These are phyloP conservation scores for Exophiala spinifera DNA, from an alignment of 2,329 filamentous ascomycete genomes.

Conservation along the genomic window DNA sequence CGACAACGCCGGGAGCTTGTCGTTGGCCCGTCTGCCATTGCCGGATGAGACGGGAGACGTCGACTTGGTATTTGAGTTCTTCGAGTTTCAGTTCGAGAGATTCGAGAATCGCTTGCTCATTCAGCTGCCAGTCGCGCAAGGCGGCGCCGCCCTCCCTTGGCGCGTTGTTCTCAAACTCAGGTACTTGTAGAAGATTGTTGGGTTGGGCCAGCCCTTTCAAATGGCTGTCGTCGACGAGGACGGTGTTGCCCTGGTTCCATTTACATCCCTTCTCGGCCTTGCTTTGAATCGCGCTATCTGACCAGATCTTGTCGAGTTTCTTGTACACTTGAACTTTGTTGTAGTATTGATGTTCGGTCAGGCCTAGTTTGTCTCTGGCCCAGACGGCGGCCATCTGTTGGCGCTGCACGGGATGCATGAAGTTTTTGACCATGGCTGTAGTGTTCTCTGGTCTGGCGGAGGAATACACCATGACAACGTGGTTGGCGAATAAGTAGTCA, in stretches of 20 bases:
- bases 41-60: slow-evolving; percentile 45
- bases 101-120: slow-evolving; percentile 43
- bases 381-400: slow-evolving; percentile 65
- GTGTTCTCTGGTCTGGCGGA: slow-evolving; percentile 77
- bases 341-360: slow-evolving; percentile 63
- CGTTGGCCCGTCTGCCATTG: slow-evolving; percentile 33
- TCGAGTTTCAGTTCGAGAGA: slow-evolving; percentile 55
- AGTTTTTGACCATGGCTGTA: slow-evolving; percentile 58
- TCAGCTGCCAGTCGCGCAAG: slow-evolving; percentile 42
- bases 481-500: slow-evolving; percentile 67
- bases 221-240: slow-evolving; percentile 80
- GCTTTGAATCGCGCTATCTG: slow-evolving; percentile 42
- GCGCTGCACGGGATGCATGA: slow-evolving; percentile 58
- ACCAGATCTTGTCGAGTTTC: slow-evolving; percentile 71
- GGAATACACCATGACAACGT: slow-evolving; percentile 86
- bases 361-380: slow-evolving; percentile 72
- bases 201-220: slow-evolving; percentile 83
- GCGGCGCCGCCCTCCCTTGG: slow-evolving; percentile 23
- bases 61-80: slow-evolving; percentile 46
- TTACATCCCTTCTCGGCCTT: slow-evolving; percentile 34
- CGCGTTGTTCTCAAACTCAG: slow-evolving; percentile 61
- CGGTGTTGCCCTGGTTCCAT: slow-evolving; percentile 83
- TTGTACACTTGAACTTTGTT: slow-evolving; percentile 85
- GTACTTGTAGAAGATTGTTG: slow-evolving; percentile 74
- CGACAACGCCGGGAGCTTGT: slow-evolving; percentile 20